A percentile compares a stretch with the other conserved stretches of the same genome.
phyloP scores from a whole-genome alignment of 768 basidiomycete genomes.

The Pleurotus tuoliensis region DNA sequence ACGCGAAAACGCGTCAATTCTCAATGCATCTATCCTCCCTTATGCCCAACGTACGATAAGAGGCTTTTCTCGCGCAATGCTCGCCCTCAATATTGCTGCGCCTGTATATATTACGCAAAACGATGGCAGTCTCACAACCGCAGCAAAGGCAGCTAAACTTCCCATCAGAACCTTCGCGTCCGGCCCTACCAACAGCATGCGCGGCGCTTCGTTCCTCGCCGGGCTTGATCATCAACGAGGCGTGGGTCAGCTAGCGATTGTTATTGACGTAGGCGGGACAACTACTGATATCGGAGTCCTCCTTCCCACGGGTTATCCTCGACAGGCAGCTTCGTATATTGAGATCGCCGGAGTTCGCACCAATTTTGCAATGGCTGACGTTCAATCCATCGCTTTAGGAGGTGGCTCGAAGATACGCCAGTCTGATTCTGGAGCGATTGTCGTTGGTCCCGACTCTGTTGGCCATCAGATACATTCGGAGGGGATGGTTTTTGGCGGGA shows the following conservation, averaged over 20 bases:
- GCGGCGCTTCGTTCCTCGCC: constrained; percentile 60
- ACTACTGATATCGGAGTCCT: constrained; percentile 64
- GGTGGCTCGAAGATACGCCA: constrained; percentile 54
- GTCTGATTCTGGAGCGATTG: constrained; percentile 31
- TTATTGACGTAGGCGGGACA: constrained; percentile 64
- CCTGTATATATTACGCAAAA: constrained; percentile 57
- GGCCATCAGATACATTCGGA: constrained; percentile 44
- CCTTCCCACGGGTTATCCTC: constrained; percentile 54
- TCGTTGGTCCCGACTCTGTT: constrained; percentile 64
- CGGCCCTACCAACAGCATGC: constrained; percentile 68
- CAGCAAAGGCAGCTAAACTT: constrained; percentile 44
- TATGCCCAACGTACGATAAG: constrained; percentile 55
- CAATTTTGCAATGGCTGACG: constrained; percentile 60
- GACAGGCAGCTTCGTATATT: constrained; percentile 59
- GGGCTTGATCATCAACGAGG: constrained; percentile 23
- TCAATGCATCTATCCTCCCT: constrained; percentile 59
- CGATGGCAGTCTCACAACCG: constrained; percentile 51
- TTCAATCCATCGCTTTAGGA: constrained; percentile 57
- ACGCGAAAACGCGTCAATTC: constrained; percentile 64
- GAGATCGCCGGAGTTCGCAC: constrained; percentile 57
- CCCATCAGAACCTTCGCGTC: constrained; percentile 63
- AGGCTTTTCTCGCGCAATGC: constrained; percentile 50
- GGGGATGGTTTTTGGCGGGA: constrained; percentile 52
- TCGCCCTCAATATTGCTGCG: constrained; percentile 41
- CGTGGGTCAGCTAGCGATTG: constrained; percentile 33